Conservation (phyloP, 2,329 filamentous ascomycete genomes). For the Didymella sp. region DNA sequence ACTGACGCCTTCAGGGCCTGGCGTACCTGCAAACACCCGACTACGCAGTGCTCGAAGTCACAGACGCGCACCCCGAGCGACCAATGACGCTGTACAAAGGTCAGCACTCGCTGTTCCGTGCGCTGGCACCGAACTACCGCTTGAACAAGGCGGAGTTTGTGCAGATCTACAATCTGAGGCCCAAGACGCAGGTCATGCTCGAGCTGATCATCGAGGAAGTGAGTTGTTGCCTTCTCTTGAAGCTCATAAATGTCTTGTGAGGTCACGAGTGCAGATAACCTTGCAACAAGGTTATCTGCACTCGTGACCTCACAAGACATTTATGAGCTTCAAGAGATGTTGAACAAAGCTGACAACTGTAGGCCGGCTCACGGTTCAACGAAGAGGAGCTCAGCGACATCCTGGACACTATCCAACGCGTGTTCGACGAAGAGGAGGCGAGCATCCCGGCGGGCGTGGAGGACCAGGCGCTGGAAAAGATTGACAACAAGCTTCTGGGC, state of each 20-base stretch:
- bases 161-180: constrained; percentile 48
- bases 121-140: constrained; percentile 37
- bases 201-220: constrained; percentile 49
- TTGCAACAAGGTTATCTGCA: no score
- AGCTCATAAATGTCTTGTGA: no score
- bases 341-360: neutral
- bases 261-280: no score
- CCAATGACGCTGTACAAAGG: constrained; percentile 48
- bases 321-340: no score
- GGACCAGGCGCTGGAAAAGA: constrained; percentile 35
- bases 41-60: constrained; percentile 28
- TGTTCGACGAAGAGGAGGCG: constrained; percentile 44
- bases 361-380: constrained; percentile 41
- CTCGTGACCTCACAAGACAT: no score
- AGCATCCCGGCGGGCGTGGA: constrained; percentile 40
- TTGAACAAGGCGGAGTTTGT: constrained; percentile 50
- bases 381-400: constrained; percentile 43
- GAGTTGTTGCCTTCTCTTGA: no score
- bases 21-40: constrained; percentile 52
- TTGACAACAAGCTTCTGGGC: constrained; percentile 40
- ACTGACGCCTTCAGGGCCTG: constrained; percentile 51
- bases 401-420: constrained; percentile 31
- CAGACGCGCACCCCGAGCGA: constrained; percentile 29
- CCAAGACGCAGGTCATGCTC: constrained; percentile 40
- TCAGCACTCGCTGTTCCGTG: constrained; percentile 41